Conservation (phyloP, 345 rosid genomes). For the Mangifera indica region DNA sequence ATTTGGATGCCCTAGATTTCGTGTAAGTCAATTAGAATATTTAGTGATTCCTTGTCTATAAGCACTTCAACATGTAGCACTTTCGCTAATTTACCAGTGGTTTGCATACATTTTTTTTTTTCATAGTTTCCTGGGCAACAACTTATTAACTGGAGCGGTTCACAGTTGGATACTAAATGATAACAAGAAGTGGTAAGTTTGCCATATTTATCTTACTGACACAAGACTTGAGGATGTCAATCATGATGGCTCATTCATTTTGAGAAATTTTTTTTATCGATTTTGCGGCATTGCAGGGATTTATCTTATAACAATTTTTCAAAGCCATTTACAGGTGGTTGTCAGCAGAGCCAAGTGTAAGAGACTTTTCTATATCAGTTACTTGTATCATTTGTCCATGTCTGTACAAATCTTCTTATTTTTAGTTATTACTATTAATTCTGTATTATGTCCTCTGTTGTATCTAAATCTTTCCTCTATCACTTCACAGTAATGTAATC, state of each 20-base stretch:
- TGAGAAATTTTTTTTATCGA: neutral
- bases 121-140: constrained; percentile 77
- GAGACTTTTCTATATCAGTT: constrained; percentile 19
- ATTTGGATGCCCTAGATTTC: constrained; percentile 3
- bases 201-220: neutral
- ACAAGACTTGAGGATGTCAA: neutral
- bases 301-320: constrained; percentile 87
- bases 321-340: constrained; percentile 32
- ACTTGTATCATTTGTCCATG: neutral
- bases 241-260: neutral
- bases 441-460: neutral
- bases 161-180: constrained; percentile 47
- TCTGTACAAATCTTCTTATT: too few relatives aligned
- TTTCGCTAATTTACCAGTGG: neutral
- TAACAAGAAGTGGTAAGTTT: constrained; percentile 41
- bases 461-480: constrained; percentile 13
- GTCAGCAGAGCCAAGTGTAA: constrained; percentile 48
- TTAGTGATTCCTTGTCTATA: neutral
- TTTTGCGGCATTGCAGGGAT: constrained; percentile 53
- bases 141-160: constrained; percentile 64
- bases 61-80: neutral
- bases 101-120: neutral
- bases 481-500: constrained; percentile 57
- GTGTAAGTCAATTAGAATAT: constrained; percentile 43
- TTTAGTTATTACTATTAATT: too few relatives aligned